phyloP scores from a whole-genome alignment of 129 eudicot genomes.

The Solidago caesia region DNA sequence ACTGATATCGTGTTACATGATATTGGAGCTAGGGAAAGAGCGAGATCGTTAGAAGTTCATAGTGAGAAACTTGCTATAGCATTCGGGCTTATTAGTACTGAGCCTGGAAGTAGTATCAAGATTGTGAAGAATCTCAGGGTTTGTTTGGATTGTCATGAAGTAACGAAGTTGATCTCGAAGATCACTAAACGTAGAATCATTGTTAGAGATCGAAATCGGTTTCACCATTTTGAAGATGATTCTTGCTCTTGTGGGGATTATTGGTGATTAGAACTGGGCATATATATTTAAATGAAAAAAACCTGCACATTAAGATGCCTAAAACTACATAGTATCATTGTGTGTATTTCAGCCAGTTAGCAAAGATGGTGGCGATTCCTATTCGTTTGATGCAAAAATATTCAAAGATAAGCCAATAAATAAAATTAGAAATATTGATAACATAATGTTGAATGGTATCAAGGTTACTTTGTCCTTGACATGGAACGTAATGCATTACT shows the following conservation, averaged over 20 bases:
- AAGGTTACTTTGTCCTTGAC: too few species aligned
- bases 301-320: not conserved
- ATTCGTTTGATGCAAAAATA: too few species aligned
- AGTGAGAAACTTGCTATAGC: slow-evolving; percentile 83
- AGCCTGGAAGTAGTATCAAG: slow-evolving; percentile 48
- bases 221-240: slow-evolving; percentile 73
- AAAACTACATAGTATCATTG: not conserved
- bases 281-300: not conserved
- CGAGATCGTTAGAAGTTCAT: slow-evolving; percentile 58
- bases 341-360: too few species aligned
- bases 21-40: slow-evolving; percentile 48
- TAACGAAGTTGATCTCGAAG: slow-evolving; percentile 58
- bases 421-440: too few species aligned
- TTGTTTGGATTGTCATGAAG: slow-evolving; percentile 73
- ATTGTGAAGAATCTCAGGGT: slow-evolving; percentile 76
- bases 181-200: slow-evolving; percentile 55
- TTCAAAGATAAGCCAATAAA: too few species aligned
- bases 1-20: slow-evolving; percentile 55
- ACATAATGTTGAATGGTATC: too few species aligned
- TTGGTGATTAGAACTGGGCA: slow-evolving; percentile 44
- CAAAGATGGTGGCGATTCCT: too few species aligned
- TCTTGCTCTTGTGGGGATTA: slow-evolving; percentile 81
- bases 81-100: slow-evolving; percentile 68
- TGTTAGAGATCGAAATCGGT: slow-evolving; percentile 80
- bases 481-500: too few species aligned